Evolutionary conservation across 2,329 filamentous ascomycete genomes (phyloP).

Genomic region (Alternaria postmessia): DNA sequence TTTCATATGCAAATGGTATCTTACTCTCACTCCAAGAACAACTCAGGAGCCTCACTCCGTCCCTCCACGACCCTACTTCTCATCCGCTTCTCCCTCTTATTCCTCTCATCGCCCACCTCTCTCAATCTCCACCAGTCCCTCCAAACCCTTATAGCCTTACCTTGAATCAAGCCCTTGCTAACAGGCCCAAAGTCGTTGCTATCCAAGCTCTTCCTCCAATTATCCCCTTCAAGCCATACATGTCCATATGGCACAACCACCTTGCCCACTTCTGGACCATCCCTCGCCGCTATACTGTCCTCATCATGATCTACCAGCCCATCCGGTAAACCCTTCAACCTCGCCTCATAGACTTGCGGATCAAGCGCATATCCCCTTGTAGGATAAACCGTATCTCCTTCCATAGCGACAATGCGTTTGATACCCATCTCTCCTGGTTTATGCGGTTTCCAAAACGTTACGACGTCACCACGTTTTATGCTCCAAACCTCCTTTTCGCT

Average conservation of each 20-base stretch:
- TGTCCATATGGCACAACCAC: constrained; percentile 80
- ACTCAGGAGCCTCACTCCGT: constrained; percentile 28
- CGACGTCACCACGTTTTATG: constrained; percentile 55
- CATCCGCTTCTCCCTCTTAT: constrained; percentile 49
- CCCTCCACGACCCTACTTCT: constrained; percentile 54
- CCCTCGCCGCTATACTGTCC: constrained; percentile 22
- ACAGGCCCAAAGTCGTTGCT: constrained; percentile 92
- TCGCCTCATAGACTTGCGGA: constrained; percentile 5
- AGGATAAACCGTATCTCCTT: constrained; percentile 75
- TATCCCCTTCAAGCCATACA: constrained; percentile 96
- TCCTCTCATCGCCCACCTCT: constrained; percentile 62
- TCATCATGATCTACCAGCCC: constrained; percentile 36
- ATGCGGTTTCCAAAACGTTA: constrained; percentile 63
- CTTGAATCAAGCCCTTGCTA: constrained; percentile 76
- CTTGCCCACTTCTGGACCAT: constrained; percentile 29
- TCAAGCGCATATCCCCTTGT: constrained; percentile 57
- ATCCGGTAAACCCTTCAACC: constrained; percentile 35
- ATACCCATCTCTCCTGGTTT: constrained; percentile 74
- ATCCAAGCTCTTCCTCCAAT: constrained; percentile 74
- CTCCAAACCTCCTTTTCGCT: constrained; percentile 12
- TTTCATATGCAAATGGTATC: not conserved
- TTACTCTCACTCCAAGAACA: constrained; percentile 33
- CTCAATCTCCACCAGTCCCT: constrained; percentile 62
- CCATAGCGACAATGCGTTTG: constrained; percentile 83
- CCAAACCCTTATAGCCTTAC: constrained; percentile 75